Percentiles rank a stretch among this genome's conserved stretches.
These are phyloP conservation scores for Suhomyces bokatorum DNA, from an alignment of 1,139 yeast genomes.

Conservation along the genomic window DNA sequence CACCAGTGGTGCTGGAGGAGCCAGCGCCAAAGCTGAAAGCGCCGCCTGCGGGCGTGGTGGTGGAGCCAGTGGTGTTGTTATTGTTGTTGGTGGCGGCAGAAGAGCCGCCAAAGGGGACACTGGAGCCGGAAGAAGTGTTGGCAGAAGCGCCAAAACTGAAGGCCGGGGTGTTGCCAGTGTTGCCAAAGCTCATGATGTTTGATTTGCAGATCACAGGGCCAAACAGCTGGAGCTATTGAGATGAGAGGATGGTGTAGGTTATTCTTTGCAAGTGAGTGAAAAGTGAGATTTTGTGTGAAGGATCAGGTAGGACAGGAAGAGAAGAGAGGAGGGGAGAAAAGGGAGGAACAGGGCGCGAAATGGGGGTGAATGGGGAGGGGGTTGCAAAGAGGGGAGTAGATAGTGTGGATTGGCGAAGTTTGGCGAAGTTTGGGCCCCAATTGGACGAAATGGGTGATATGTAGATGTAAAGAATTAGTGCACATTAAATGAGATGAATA, in stretches of 20 bases:
- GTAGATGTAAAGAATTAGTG: no score
- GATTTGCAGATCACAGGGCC: neutral
- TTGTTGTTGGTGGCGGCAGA: slow-evolving; percentile 6
- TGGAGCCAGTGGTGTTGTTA: neutral
- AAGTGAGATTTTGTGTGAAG: slow-evolving; percentile 1
- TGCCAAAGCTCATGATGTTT: slow-evolving; percentile 3
- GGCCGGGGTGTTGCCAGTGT: slow-evolving; percentile 1
- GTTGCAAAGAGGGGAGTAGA: neutral
- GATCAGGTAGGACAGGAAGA: neutral
- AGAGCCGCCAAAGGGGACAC: slow-evolving; percentile 10
- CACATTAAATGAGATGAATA: no score
- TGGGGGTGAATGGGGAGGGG: neutral
- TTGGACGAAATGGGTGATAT: neutral
- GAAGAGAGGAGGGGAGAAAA: neutral
- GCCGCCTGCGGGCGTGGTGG: slow-evolving; percentile 6
- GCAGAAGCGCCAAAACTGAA: slow-evolving; percentile 15
- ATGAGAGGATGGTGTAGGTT: slow-evolving; percentile 2
- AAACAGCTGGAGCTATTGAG: neutral
- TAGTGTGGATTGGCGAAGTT: neutral
- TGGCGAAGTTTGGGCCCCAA: neutral
- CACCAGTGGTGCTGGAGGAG: slow-evolving; percentile 17
- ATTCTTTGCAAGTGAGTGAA: neutral
- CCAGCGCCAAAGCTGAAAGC: slow-evolving; percentile 20
- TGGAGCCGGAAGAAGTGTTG: slow-evolving; percentile 7
- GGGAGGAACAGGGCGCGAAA: neutral